Evolutionary conservation across 495 filamentous ascomycete species (phyloP).

Genomic region (Entonaema liquescens): DNA sequence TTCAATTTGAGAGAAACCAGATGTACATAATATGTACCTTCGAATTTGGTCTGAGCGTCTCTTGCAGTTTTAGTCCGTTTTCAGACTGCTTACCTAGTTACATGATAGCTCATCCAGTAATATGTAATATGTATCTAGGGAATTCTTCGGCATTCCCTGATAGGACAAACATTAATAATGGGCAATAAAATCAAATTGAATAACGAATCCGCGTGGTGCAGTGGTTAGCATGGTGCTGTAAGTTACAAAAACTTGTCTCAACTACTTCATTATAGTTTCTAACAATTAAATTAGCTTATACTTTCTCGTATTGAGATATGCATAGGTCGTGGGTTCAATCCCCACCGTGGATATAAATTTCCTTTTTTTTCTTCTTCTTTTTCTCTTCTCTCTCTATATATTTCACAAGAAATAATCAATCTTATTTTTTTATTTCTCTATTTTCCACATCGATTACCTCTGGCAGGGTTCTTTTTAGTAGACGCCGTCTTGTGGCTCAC

Average conservation of each 20-base stretch:
- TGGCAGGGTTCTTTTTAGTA: no score
- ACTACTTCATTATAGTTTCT: background rate
- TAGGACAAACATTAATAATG: background rate
- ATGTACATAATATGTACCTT: background rate
- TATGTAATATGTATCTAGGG: background rate
- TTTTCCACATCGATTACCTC: no score
- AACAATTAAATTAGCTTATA: constrained; percentile 4
- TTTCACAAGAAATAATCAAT: no score
- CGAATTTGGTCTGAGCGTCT: background rate
- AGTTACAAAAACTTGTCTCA: background rate
- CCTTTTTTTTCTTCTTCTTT: background rate
- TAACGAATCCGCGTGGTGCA: constrained; percentile 11
- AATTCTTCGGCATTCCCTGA: background rate
- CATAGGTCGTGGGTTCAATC: constrained; percentile 18
- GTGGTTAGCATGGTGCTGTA: constrained; percentile 18
- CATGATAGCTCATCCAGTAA: no score
- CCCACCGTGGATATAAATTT: constrained; percentile 12
- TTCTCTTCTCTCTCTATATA: background rate
- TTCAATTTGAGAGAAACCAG: no score
- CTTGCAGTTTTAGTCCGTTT: background rate
- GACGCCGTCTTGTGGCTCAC: no score
- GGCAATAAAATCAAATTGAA: background rate
- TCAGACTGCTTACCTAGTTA: background rate
- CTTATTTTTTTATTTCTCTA: no score
- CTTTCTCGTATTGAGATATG: constrained; percentile 7